Base-by-base conservation (phyloP, 139 green algal genomes). In the Chlorella sp. region DNA sequence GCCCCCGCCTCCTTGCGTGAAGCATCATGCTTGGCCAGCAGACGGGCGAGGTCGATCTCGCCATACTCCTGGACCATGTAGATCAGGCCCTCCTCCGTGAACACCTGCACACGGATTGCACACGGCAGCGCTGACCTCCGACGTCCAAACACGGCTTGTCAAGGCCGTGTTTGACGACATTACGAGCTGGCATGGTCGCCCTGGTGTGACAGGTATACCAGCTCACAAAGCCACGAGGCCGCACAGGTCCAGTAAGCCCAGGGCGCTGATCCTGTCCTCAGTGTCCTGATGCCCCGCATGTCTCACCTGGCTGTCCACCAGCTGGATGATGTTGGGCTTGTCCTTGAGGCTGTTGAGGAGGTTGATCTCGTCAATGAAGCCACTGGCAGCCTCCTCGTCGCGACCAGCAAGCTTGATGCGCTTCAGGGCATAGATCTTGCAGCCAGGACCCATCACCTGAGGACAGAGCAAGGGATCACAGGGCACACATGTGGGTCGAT, bases 41-140 rank as follows among this genome's bases (percentile, higher is more conserved):
- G 83, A 17, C 87, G 83, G 1, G 93, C 93, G 32, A 98, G 86
- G 78, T 98, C 94, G 49, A 98, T 98, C 82, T 98, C 94, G 0
- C 94, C 94, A 70, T 92, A 98, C 88, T 98, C 94, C 49, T 98
- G 86, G 55, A 98, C 89, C 88, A 98, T 89, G 79, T 95, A 97
- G 66, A 98, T 96, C 27, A 95, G 71, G 5, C 85, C 83, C 67
- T 92, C 85, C 14, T 73, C 74, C 6, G 64, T 62, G 42, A 92
- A 86, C 31, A 93, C 88, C 88, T 92, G 80, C 10, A n/a, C n/a
- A n/a, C n/a, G n/a, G n/a, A n/a, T n/a, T n/a, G n/a, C n/a, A n/a
- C n/a, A n/a, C n/a, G n/a, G n/a, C n/a, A n/a, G n/a, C n/a, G n/a
- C n/a, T n/a, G n/a, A n/a, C n/a, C n/a, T n/a, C n/a, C n/a, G n/a